Base-by-base conservation (phyloP, 164 flowering plant species). In the Echeveria elegans region DNA sequence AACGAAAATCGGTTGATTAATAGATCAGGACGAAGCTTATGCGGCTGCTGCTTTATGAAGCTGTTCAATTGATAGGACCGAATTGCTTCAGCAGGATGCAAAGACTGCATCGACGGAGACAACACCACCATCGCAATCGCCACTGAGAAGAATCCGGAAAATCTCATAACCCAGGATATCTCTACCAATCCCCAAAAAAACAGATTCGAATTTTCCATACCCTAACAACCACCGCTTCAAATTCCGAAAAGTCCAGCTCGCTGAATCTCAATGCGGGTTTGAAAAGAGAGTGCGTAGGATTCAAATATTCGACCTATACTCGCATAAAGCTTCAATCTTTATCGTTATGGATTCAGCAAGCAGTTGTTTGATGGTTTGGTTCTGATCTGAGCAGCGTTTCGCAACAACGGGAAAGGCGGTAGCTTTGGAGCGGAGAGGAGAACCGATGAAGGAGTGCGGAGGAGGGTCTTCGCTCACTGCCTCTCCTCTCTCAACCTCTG, bases 31-130 rank as follows among this genome's bases (percentile, higher is more conserved):
- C 26, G 34, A 15, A n/a, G n/a, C n/a, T n/a, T n/a, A n/a, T 56
- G 16, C 19, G 18, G 61, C 26, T 21, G 56, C 61, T 56, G 61
- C 61, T 56, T 56, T 32, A 56, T 74, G 36, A 74, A 67, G 24
- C 45, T 23, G 66, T 77, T 84, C 19, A 71, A 64, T 50, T 79
- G 77, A 3, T 86, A 75, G 41, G 93, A 84, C 68, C 86, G 75
- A 45, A 79, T 82, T 37, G 87, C 88, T 66, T 81, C 88, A 2
- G 90, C 90, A 0, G 90, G 90, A 6, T 82, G 91, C 32, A 82
- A 80, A 0, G 91, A 85, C 59, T 83, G 86, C 0, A 83, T 71
- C 7, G 89, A 85, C 4, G 87, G 88, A 1, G 85, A 81, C 5
- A 87, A 65, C 8, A 85, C 76, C 45, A 86, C 74, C 80, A 81